These are phyloP conservation scores for Kickxella alabastrina DNA, from an alignment of 192 early-diverging fungal species.

Conservation along the genomic window DNA sequence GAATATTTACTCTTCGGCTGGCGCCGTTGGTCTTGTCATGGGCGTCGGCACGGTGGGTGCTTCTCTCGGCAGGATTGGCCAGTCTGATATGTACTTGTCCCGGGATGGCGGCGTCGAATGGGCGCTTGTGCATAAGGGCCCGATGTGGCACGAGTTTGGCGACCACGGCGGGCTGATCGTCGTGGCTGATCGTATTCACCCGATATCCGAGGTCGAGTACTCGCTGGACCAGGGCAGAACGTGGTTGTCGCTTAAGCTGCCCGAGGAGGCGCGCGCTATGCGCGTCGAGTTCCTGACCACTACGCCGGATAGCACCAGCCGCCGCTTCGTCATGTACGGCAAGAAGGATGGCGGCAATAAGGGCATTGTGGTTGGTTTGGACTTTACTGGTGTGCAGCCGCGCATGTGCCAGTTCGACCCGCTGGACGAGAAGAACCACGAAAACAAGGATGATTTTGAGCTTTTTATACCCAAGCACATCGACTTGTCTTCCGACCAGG, in stretches of 20 bases:
- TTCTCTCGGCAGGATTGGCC: constrained; percentile 57
- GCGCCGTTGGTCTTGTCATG: constrained; percentile 83
- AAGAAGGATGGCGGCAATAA: constrained; percentile 25
- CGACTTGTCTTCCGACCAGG: constrained; percentile 28
- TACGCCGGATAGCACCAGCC: constrained; percentile 60
- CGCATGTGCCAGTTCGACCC: constrained; percentile 49
- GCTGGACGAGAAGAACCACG: constrained; percentile 18
- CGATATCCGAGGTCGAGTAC: constrained; percentile 60
- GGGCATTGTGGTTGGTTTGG: constrained; percentile 34
- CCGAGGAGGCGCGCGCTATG: constrained; percentile 65
- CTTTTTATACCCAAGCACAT: constrained; percentile 58
- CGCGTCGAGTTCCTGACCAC: constrained; percentile 72
- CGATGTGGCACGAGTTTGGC: constrained; percentile 91
- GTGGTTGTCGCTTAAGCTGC: constrained; percentile 62
- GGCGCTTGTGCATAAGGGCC: constrained; percentile 75
- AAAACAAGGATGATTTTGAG: constrained; percentile 64
- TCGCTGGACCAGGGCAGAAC: constrained; percentile 76
- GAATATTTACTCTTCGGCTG: constrained; percentile 74
- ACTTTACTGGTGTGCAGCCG: constrained; percentile 50
- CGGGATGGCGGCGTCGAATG: constrained; percentile 84
- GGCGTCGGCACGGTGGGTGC: constrained; percentile 91
- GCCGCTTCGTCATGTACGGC: constrained; percentile 79
- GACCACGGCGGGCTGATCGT: constrained; percentile 88
- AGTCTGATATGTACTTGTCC: constrained; percentile 83
- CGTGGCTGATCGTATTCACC: constrained; percentile 72